These are phyloP conservation scores for Pilatotrama ljubarskyi DNA, from an alignment of 768 basidiomycete genomes.

Conservation along the genomic window DNA sequence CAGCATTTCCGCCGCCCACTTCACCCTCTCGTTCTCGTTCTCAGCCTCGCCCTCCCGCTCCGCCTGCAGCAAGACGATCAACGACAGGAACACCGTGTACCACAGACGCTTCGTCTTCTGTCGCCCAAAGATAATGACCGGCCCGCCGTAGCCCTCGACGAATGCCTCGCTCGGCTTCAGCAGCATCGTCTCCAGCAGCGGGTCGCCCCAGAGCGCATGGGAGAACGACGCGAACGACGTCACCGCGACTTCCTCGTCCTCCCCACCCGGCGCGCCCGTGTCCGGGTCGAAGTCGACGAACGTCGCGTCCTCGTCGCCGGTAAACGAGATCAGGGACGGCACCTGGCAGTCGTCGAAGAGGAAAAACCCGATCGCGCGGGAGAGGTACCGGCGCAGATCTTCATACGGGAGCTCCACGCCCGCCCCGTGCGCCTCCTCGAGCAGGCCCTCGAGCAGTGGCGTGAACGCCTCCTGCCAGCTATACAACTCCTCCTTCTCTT, in stretches of 20 bases:
- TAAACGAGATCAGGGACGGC: conserved; percentile 66
- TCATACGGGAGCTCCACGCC: conserved; percentile 27
- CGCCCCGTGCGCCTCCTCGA: conserved; percentile 43
- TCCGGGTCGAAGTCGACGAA: conserved; percentile 43
- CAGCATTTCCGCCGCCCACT: conserved; percentile 36
- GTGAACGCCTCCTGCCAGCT: conserved; percentile 81
- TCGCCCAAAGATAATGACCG: conserved; percentile 55
- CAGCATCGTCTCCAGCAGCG: conserved; percentile 69
- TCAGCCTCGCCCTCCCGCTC: conserved; percentile 34
- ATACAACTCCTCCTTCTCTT: conserved; percentile 41
- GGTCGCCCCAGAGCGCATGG: conserved; percentile 75
- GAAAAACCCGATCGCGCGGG: conserved; percentile 71
- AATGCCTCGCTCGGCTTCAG: conserved; percentile 51
- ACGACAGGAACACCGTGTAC: conserved; percentile 69
- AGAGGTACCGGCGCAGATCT: conserved; percentile 45
- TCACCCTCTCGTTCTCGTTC: conserved; percentile 42
- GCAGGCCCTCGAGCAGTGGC: conserved; percentile 52
- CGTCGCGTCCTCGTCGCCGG: conserved; percentile 58
- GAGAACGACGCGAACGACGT: conserved; percentile 39
- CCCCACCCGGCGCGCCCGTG: conserved; percentile 16
- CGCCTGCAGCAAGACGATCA: conserved; percentile 48
- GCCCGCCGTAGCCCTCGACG: conserved; percentile 61
- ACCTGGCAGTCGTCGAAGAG: conserved; percentile 78
- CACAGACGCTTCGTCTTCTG: conserved; percentile 77
- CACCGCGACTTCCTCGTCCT: conserved; percentile 39